Conservation (phyloP, 306 rosid species). For the Fragaria ananassa region DNA sequence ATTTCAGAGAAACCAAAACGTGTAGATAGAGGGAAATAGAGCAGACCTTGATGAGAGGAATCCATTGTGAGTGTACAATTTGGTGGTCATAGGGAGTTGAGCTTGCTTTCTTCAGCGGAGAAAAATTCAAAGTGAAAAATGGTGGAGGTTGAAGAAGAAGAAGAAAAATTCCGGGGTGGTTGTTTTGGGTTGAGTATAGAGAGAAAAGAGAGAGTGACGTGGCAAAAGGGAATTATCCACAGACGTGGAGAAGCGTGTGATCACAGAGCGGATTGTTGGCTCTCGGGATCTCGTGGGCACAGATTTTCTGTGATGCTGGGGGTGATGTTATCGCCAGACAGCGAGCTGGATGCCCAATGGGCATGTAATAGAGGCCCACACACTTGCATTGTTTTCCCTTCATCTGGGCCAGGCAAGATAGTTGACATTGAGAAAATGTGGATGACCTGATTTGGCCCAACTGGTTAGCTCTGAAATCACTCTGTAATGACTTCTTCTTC, state of each 20-base stretch:
- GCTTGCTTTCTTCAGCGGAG: constrained; percentile 2
- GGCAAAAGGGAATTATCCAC: constrained; percentile 36
- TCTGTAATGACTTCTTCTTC: too few relatives aligned
- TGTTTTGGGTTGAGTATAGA: background rate
- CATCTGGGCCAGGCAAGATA: too few relatives aligned
- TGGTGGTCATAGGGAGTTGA: constrained; percentile 52
- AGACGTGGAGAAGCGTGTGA: constrained; percentile 42
- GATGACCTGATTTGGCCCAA: too few relatives aligned
- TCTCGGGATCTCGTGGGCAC: background rate
- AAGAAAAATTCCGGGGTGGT: background rate
- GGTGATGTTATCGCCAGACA: background rate
- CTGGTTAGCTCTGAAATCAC: too few relatives aligned
- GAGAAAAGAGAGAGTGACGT: constrained; percentile 27
- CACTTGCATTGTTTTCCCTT: too few relatives aligned
- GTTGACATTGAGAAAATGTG: too few relatives aligned
- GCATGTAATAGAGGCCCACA: too few relatives aligned
- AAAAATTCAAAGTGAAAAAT: constrained; percentile 13
- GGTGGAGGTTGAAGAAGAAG: background rate
- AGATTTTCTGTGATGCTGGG: background rate
- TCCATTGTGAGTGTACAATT: constrained; percentile 37
- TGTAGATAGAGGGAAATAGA: constrained; percentile 2
- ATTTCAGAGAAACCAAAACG: background rate
- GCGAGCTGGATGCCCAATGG: background rate
- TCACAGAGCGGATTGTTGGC: constrained; percentile 26
- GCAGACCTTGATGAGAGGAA: constrained; percentile 60